phyloP scores from a whole-genome alignment of 495 filamentous ascomycete genomes.

The Tetracladium setigerum region DNA sequence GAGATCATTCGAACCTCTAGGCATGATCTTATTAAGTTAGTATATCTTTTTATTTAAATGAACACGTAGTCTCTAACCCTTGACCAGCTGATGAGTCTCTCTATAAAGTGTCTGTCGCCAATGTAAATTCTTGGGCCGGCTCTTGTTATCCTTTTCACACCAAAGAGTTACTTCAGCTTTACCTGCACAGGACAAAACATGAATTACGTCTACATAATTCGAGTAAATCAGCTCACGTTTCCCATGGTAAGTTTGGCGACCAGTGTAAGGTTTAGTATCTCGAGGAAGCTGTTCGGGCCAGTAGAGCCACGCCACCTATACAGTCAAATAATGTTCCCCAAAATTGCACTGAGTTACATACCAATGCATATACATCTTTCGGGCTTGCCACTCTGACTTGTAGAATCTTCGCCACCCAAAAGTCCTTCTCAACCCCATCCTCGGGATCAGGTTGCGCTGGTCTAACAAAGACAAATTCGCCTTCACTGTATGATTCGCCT shows the following conservation, averaged over 20 bases:
- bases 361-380: constrained; percentile 62
- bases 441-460: constrained; percentile 39
- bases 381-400: constrained; percentile 61
- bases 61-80: no score
- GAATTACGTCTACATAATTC: constrained; percentile 62
- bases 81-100: constrained; percentile 42
- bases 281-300: constrained; percentile 61
- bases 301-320: constrained; percentile 73
- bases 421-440: constrained; percentile 36
- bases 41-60: no score
- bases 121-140: constrained; percentile 47
- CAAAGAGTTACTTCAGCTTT: constrained; percentile 41
- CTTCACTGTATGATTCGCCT: constrained; percentile 48
- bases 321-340: no score
- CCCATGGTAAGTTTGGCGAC: constrained; percentile 59
- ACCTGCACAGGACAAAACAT: constrained; percentile 32
- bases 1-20: no score
- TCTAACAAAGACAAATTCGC: constrained; percentile 53
- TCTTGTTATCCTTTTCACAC: constrained; percentile 56
- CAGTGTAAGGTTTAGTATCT: constrained; percentile 23
- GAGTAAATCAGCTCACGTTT: constrained; percentile 59
- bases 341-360: no score
- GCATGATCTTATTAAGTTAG: no score
- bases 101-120: constrained; percentile 60
- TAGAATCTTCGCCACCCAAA: constrained; percentile 67